Conservation (phyloP, 1,284 basidiomycete genomes). For the Cutaneotrichosporon sp. region DNA sequence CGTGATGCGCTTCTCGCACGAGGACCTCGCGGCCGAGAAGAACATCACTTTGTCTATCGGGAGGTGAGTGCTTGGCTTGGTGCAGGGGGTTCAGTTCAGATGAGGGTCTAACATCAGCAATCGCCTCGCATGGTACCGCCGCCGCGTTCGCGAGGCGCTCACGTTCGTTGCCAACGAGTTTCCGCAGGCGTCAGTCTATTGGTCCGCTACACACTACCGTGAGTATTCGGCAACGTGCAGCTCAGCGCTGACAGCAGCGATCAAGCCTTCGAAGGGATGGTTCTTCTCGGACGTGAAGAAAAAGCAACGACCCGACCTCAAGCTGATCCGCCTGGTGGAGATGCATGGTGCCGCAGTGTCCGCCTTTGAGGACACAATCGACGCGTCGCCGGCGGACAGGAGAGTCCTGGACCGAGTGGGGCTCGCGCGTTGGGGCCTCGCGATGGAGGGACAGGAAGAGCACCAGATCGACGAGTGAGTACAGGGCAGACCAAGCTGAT, state of each 20-base stretch:
- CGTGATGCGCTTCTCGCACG: slow-evolving; percentile 20
- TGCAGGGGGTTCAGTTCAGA: background rate
- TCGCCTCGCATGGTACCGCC: slow-evolving; percentile 22
- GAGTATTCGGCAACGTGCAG: slow-evolving; percentile 4
- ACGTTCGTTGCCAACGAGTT: slow-evolving; percentile 13
- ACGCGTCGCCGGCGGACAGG: too few species aligned
- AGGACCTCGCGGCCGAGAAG: slow-evolving; percentile 15
- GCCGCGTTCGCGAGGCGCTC: slow-evolving; percentile 19
- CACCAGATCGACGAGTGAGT: slow-evolving; percentile 28
- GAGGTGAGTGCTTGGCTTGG: background rate
- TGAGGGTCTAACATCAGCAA: slow-evolving; percentile 8
- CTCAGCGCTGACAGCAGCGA: background rate
- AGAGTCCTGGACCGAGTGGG: slow-evolving; percentile 6
- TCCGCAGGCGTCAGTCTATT: slow-evolving; percentile 20
- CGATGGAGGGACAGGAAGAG: slow-evolving; percentile 23
- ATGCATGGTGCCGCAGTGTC: too few species aligned
- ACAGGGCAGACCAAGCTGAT: background rate
- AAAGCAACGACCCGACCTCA: too few species aligned
- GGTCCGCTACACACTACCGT: slow-evolving; percentile 29
- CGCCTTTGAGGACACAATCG: too few species aligned
- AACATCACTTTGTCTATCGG: background rate
- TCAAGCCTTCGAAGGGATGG: too few species aligned
- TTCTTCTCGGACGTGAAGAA: too few species aligned
- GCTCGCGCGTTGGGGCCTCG: slow-evolving; percentile 21
- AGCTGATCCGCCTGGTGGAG: too few species aligned